Evolutionary conservation across 1,139 yeast genomes (phyloP), one percentile per base, ranked within the genome.

Genomic region (Geotrichum siamense): DNA sequence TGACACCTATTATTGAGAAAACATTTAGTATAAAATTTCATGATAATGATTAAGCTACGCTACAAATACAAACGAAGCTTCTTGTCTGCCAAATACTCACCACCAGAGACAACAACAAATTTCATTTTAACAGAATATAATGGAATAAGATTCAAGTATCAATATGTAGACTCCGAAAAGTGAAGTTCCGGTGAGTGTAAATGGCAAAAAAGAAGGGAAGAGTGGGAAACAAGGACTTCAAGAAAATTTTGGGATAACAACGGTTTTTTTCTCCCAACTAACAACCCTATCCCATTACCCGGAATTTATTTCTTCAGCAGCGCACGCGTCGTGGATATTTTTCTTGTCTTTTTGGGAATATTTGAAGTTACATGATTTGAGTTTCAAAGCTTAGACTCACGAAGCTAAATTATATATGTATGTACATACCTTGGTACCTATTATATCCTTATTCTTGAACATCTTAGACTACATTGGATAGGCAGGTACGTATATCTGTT

Each of bases 91-190:
- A 30, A 39, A 43, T 43, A 55, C 64, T 47, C 53, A 62, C 82
- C 98, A 65, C 98, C 98, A 51, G 97, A 89, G 42, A 91, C 98
- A 60, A 91, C 94, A 60, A 91, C 97, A 95, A 87, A 91, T 70
- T 91, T 91, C 98, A 91, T 89, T 45, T 47, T 56, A 12, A 34
- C 10, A 30, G n/a, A 13, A 15, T 39, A 10, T 20, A 27, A n/a
- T 6, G 33, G 23, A 25, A n/a, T 17, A 10, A 31, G 12, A 27
- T 17, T 8, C 22, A 23, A 28, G 13, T 33, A 25, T 12, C 31
- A n/a, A 32, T 15, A 28, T 17, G 43, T 17, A 20, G 10, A 9
- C 29, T 17, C 4, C 20, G 21, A 13, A 15, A 15, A 8, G 21
- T 23, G 38, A 44, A 31, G 47, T 32, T 44, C 37, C 31, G 47